Conservation (phyloP, 306 rosid genomes). For the Biancaea sappan region DNA sequence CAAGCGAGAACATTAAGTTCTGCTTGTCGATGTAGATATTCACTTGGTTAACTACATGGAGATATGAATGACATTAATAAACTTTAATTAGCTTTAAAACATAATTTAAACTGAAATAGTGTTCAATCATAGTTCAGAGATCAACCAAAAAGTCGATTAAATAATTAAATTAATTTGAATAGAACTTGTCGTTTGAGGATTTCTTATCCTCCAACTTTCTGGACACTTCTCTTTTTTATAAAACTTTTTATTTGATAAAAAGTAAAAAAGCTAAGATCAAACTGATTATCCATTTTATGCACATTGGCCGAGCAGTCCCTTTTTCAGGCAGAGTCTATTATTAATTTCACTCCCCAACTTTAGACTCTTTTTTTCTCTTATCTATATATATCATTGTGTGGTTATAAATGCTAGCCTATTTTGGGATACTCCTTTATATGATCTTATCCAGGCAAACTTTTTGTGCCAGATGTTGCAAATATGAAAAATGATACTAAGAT, state of each 20-base stretch:
- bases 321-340: not conserved
- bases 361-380: not conserved
- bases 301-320: not conserved
- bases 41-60: not conserved
- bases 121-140: not conserved
- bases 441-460: slow-evolving; percentile 31
- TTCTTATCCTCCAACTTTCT: not conserved
- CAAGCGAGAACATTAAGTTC: not conserved
- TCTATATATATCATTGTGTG: not conserved
- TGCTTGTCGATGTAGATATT: not conserved
- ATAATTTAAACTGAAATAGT: not conserved
- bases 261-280: not conserved
- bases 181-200: not conserved
- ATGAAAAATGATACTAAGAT: slow-evolving; percentile 47
- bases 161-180: not conserved
- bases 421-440: slow-evolving; percentile 7
- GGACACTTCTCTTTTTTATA: not conserved
- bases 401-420: not conserved
- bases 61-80: not conserved
- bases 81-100: not conserved
- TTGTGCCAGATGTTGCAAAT: slow-evolving; percentile 55
- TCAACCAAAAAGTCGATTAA: not conserved
- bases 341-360: not conserved
- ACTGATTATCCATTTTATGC: not conserved
- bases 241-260: not conserved